phyloP scores from a whole-genome alignment of 2,329 filamentous ascomycete genomes.

The Fusarium paranaense region DNA sequence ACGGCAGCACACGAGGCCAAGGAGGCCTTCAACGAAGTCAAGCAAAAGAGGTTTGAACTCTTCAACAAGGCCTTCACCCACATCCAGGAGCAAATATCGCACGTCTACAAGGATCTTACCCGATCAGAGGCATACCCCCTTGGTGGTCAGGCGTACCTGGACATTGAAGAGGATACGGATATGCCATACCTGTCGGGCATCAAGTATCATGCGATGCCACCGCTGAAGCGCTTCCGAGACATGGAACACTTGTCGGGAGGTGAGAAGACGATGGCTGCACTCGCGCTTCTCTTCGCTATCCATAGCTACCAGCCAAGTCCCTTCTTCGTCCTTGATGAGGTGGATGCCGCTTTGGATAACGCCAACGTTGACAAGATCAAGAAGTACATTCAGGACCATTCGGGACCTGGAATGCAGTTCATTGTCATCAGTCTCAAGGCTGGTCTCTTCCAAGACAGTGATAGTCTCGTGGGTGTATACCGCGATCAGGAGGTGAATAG shows the following conservation, averaged over 20 bases:
- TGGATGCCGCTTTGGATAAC: constrained; percentile 97
- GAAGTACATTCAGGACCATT: constrained; percentile 94
- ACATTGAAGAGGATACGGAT: constrained; percentile 93
- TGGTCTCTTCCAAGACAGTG: constrained; percentile 94
- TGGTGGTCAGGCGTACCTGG: constrained; percentile 89
- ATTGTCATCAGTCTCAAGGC: constrained; percentile 98
- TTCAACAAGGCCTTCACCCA: constrained; percentile 97
- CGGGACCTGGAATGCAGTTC: constrained; percentile 97
- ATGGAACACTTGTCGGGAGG: constrained; percentile 99
- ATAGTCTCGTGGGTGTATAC: constrained; percentile 95
- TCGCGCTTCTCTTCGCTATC: constrained; percentile 96
- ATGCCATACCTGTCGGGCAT: constrained; percentile 96
- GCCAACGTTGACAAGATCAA: constrained; percentile 97
- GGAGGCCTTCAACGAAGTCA: constrained; percentile 85
- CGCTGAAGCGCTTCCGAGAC: constrained; percentile 96
- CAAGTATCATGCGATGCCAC: constrained; percentile 99
- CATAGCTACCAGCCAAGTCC: constrained; percentile 96
- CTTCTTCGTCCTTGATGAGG: constrained; percentile 98
- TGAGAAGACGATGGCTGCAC: constrained; percentile 98
- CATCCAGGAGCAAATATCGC: constrained; percentile 92
- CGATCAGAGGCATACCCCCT: constrained; percentile 90
- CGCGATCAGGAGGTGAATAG: constrained; percentile 94
- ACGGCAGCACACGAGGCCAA: constrained; percentile 78
- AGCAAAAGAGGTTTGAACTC: constrained; percentile 84
- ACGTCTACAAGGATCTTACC: constrained; percentile 95